phyloP scores from a whole-genome alignment of 148 eudicot species.

The Vaccinium vitisidaea region DNA sequence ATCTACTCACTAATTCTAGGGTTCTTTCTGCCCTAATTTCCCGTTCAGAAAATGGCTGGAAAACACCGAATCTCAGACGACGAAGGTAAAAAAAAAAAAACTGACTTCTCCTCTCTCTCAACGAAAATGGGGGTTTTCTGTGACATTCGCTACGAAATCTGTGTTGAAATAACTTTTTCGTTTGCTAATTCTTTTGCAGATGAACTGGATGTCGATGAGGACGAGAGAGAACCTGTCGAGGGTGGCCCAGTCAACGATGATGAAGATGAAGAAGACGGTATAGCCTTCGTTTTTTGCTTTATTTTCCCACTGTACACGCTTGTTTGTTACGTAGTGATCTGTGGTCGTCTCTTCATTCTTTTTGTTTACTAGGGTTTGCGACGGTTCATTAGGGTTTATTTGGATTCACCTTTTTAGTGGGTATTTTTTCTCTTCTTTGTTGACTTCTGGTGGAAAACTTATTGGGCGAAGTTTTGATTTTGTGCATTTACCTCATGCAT shows the following conservation, averaged over 20 bases:
- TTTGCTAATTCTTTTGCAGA: conserved; percentile 35
- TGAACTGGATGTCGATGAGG: conserved; percentile 63
- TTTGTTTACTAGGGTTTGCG: background rate
- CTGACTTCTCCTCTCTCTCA: background rate
- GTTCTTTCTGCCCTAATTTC: conserved; percentile 14
- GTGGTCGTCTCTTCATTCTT: background rate
- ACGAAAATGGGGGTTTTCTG: conserved; percentile 24
- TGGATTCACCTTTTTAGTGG: background rate
- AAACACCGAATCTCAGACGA: conserved; percentile 61
- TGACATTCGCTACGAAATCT: background rate
- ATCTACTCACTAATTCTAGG: conserved; percentile 16
- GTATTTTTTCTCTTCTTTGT: background rate
- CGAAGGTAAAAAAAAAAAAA: conserved; percentile 42
- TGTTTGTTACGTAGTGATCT: background rate
- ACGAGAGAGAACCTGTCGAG: conserved; percentile 74
- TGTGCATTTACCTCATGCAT: background rate
- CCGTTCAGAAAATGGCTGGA: conserved; percentile 43
- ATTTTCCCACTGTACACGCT: background rate
- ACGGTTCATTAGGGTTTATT: background rate
- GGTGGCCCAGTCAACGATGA: conserved; percentile 52
- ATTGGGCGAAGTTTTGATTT: background rate
- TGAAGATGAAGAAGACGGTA: conserved; percentile 82
- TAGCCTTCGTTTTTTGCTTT: background rate
- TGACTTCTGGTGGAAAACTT: background rate
- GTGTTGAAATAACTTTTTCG: background rate